Percentiles rank a stretch among this genome's conserved stretches.
phyloP scores from a whole-genome alignment of 1,284 basidiomycete species.

The Ganoderma leucocontextum region DNA sequence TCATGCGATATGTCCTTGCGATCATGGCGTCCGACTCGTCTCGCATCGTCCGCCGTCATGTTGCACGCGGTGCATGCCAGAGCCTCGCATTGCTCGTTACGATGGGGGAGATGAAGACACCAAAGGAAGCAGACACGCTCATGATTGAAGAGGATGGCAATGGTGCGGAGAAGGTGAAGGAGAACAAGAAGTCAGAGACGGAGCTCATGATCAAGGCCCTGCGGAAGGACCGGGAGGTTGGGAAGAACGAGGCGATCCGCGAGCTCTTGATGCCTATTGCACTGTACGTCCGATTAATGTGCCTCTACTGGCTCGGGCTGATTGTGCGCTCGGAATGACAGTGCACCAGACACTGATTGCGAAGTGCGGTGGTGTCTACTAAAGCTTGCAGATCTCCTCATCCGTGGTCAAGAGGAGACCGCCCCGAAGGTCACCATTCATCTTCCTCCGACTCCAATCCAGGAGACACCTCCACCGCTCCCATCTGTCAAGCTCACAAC shows the following conservation, averaged over 20 bases:
- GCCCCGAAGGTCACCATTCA: conserved; percentile 90
- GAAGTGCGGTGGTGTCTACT: conserved; percentile 92
- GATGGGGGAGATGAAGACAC: conserved; percentile 88
- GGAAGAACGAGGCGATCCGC: conserved; percentile 82
- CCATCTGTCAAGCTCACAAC: conserved; percentile 57
- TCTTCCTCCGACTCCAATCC: conserved; percentile 79
- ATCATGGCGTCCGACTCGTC: conserved; percentile 91
- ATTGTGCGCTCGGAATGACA: conserved; percentile 39
- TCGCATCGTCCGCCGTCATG: conserved; percentile 83
- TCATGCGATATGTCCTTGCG: conserved; percentile 92
- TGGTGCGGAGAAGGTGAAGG: conserved; percentile 71
- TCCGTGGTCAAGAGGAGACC: conserved; percentile 83
- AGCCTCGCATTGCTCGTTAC: conserved; percentile 88
- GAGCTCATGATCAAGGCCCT: conserved; percentile 84
- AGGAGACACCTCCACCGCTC: conserved; percentile 63
- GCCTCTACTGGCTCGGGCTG: not conserved
- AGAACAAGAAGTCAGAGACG: conserved; percentile 82
- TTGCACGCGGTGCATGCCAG: conserved; percentile 87
- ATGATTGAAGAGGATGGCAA: conserved; percentile 89
- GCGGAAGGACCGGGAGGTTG: conserved; percentile 85
- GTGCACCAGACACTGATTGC: conserved; percentile 78
- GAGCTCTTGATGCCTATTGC: conserved; percentile 84
- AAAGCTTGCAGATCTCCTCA: conserved; percentile 92
- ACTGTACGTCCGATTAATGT: conserved; percentile 59
- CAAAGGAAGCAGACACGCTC: conserved; percentile 78